A percentile compares a stretch with the other conserved stretches of the same genome.
These are phyloP conservation scores for Acanthamoeba royreba DNA, from an alignment of 208 protist species.

Conservation along the genomic window DNA sequence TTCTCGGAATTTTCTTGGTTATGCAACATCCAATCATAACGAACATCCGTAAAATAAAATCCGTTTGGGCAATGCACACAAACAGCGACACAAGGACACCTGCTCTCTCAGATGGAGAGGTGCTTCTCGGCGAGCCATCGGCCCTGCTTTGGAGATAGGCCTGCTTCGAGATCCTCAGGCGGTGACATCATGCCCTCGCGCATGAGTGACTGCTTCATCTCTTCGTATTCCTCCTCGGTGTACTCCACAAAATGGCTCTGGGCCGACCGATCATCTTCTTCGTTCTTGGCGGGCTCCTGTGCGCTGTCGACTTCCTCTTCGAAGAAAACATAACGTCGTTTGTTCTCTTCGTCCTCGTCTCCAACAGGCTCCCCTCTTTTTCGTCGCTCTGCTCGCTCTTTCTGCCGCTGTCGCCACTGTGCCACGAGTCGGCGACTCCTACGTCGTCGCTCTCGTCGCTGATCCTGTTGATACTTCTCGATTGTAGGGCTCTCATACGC, in stretches of 20 bases:
- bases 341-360: not conserved
- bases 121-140: not conserved
- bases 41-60: too few relatives aligned
- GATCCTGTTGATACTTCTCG: not conserved
- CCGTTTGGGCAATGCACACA: too few relatives aligned
- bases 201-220: not conserved
- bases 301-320: not conserved
- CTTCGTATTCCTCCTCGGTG: not conserved
- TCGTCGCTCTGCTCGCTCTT: not conserved
- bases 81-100: too few relatives aligned
- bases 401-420: not conserved
- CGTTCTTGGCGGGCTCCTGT: not conserved
- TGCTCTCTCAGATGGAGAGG: not conserved
- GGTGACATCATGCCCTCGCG: not conserved
- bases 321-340: not conserved
- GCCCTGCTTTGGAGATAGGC: too few relatives aligned
- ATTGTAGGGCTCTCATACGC: conserved; percentile 3
- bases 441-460: not conserved
- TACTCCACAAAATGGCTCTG: not conserved
- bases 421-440: not conserved
- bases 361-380: not conserved
- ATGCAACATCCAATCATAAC: too few relatives aligned
- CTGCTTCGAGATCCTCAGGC: too few relatives aligned
- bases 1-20: too few relatives aligned
- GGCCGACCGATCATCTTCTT: not conserved